Evolutionary conservation across 352 stramenopile species (phyloP).

Genomic region (Pythium brassicae): DNA sequence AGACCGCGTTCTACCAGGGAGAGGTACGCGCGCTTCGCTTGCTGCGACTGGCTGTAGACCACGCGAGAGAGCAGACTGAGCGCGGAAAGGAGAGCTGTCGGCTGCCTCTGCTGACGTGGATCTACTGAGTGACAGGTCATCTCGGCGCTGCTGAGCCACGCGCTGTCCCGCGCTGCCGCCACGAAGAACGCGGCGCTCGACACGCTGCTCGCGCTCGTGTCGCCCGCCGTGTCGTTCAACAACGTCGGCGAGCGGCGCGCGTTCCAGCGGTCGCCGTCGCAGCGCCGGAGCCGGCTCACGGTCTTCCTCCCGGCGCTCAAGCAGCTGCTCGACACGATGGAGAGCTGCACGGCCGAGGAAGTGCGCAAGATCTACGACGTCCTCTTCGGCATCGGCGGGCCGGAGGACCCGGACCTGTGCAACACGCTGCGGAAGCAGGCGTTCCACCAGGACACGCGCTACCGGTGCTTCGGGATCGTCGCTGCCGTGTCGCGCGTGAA

Average conservation of each 20-base stretch:
- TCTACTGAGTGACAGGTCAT: slow-evolving; percentile 23
- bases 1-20: slow-evolving; percentile 40
- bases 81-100: no score
- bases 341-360: slow-evolving; percentile 31
- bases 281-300: slow-evolving; percentile 21
- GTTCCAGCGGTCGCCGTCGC: slow-evolving; percentile 6
- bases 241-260: not conserved
- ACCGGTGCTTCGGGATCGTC: slow-evolving; percentile 46
- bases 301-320: slow-evolving; percentile 43
- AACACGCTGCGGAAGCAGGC: slow-evolving; percentile 50
- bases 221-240: slow-evolving; percentile 20
- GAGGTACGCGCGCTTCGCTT: slow-evolving; percentile 23
- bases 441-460: slow-evolving; percentile 50
- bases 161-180: slow-evolving; percentile 19
- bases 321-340: slow-evolving; percentile 51
- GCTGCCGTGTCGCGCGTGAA: slow-evolving; percentile 34
- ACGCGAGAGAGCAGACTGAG: not conserved
- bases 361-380: slow-evolving; percentile 50
- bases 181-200: slow-evolving; percentile 32
- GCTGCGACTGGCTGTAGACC: no score
- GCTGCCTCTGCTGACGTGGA: not conserved
- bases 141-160: slow-evolving; percentile 26
- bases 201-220: slow-evolving; percentile 28
- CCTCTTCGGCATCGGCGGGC: slow-evolving; percentile 40
- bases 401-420: slow-evolving; percentile 43